These are phyloP conservation scores for Tuber umbilicatum DNA, from an alignment of 495 filamentous ascomycete genomes.

Conservation along the genomic window DNA sequence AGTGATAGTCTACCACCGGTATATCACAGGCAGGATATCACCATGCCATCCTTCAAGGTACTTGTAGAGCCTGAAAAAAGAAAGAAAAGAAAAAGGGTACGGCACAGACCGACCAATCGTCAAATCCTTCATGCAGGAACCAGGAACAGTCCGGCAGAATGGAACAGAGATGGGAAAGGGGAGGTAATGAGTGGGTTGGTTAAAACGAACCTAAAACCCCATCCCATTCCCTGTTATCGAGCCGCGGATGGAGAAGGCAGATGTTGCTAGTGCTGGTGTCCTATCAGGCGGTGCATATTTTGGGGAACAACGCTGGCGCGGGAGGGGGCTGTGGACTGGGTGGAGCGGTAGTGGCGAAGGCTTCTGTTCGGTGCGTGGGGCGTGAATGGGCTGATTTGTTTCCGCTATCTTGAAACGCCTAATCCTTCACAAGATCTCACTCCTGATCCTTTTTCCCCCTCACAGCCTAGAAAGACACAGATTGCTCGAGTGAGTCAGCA, in stretches of 20 bases:
- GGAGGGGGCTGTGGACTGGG: background rate
- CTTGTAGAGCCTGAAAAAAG: background rate
- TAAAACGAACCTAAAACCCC: slow-evolving; percentile 1
- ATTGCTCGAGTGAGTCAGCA: background rate
- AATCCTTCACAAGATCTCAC: background rate
- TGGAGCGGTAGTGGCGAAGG: background rate
- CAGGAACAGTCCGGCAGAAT: background rate
- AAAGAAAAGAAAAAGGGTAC: background rate
- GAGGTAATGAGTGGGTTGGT: background rate
- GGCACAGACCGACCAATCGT: background rate
- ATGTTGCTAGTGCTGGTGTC: background rate
- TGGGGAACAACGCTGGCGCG: background rate
- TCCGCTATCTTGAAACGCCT: background rate
- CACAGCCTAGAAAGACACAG: background rate
- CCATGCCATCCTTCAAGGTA: background rate
- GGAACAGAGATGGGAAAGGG: background rate
- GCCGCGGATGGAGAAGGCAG: background rate
- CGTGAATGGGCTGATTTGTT: background rate
- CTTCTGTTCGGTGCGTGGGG: background rate
- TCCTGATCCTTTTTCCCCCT: background rate
- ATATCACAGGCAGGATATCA: background rate
- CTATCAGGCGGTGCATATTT: background rate
- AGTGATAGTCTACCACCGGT: too few relatives aligned
- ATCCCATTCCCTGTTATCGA: background rate
- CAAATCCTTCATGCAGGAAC: slow-evolving; percentile 2